Evolutionary conservation across 2,329 filamentous ascomycete genomes (phyloP), one percentile per base, ranked within the genome.

Genomic region (Tolypocladium nubicola): DNA sequence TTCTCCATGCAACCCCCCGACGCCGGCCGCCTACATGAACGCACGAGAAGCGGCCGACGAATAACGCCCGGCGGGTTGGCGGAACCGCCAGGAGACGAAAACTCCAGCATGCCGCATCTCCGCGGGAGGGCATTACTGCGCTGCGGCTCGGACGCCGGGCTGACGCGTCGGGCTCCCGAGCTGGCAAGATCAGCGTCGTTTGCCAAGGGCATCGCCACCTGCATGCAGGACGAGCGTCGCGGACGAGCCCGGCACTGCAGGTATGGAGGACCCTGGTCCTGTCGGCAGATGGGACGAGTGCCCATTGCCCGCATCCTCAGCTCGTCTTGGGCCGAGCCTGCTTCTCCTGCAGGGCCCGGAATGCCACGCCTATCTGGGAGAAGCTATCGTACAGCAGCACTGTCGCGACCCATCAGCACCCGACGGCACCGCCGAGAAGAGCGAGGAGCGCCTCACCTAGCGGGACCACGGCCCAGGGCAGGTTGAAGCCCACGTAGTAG

Each of bases 401-500:
- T 71, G 58, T 26, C 4, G 26, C 16, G 14, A 1, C 13, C 14
- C 38, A 19, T 53, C 35, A 56, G 43, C 54, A 35, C 37, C 38
- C 45, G 8, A 1, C 1, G 7, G 37, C n/a, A 23, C 8, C 5
- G 5, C 14, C 26, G 21, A 41, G 10, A 21, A 23, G 13, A 38
- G 23, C 11, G 11, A 35, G 26, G 52, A 30, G 38, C 39, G 10
- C 76, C 80, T 71, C 64, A 84, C 82, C 65, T 2, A 73, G 63
- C 7, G 84, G 84, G 30, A 85, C 75, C 1, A 84, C 62, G 1
- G 75, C 78, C 84, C 84, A 87, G 0, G 83, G 81, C 19, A 76
- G 65, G 64, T 87, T 87, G 67, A 85, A 79, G 2, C 78, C 79
- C 6, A 82, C 72, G 60, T 83, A 86, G 63, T 86, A 87, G 21